A percentile compares a stretch with the other conserved stretches of the same genome.
Evolutionary conservation across 2,329 filamentous ascomycete species (phyloP).

Genomic region (Diaporthe aspalathi): DNA sequence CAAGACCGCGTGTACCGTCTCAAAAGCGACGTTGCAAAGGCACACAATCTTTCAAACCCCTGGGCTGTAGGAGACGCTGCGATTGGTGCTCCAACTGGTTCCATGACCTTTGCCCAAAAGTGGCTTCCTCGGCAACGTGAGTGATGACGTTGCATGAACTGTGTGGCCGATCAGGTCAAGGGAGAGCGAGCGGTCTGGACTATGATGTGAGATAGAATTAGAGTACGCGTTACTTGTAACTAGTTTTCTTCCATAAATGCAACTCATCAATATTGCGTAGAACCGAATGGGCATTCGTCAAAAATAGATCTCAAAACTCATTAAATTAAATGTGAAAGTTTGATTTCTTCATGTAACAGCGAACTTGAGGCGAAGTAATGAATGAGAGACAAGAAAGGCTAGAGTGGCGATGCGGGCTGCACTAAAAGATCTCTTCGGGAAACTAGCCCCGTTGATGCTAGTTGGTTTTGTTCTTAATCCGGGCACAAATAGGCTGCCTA

Average conservation of each 20-base stretch:
- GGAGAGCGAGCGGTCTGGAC: not conserved
- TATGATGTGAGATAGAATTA: not conserved
- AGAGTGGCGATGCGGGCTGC: not conserved
- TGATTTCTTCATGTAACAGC: not conserved
- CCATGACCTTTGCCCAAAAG: not conserved
- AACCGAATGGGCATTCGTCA: not conserved
- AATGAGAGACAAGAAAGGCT: not conserved
- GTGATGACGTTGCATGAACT: not conserved
- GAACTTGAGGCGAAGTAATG: not conserved
- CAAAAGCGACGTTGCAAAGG: constrained; percentile 7
- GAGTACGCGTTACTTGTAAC: not conserved
- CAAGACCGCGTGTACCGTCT: constrained; percentile 18
- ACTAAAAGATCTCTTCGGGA: not conserved
- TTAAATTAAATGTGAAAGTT: not conserved
- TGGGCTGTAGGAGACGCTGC: constrained; percentile 1
- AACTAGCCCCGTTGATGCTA: not conserved
- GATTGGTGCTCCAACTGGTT: constrained; percentile 8
- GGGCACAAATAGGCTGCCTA: too few relatives aligned
- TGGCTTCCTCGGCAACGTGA: constrained; percentile 1
- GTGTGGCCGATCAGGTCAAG: not conserved
- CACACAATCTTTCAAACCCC: constrained; percentile 6
- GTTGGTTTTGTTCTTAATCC: too few relatives aligned
- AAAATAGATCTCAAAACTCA: not conserved
- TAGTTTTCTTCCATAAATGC: not conserved
- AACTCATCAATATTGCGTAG: not conserved